Base-by-base conservation (phyloP, 2,329 filamentous ascomycete species). In the Fusarium sublunatum region DNA sequence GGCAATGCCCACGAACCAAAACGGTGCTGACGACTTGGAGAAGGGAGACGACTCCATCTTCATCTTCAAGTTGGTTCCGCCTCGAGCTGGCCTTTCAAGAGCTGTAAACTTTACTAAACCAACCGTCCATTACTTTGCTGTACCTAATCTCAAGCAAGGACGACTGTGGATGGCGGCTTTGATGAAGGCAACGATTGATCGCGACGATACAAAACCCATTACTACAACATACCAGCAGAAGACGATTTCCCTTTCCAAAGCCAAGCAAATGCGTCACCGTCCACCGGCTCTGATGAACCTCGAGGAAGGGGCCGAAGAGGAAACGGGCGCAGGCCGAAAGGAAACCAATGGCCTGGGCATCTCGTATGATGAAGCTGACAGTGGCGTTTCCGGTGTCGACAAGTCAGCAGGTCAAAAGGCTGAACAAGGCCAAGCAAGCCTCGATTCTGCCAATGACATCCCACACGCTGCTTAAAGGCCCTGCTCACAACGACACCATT, bases 151-250 rank as follows among this genome's bases (percentile, higher is more conserved):
- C 56, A 88, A 92, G 70, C 88, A 95, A 73, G 95, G 95, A 13
- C 88, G 95, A 11, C 81, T 96, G 36, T 99, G 95, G 95, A 99
- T 99, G 95, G 95, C 93, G 5, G 95, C 95, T 6, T 81, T 99
- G 47, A 96, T 99, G 92, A 99, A 99, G 79, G 95, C 95, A 10
- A 99, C 95, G 2, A 99, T 99, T 70, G 94, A 98, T 73, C 90
- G 94, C 59, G 95, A 99, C 69, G 88, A 90, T 71, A 86, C 86
- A 5, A 86, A 90, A 60, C 86, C 90, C 9, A 89, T 97, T 58
- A 93, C 92, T 19, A 95, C 91, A 4, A 97, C 93, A 4, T 98
- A 98, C 78, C 94, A 97, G 74, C 93, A 97, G 74, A 95, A 96
- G 81, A 99, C 95, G 0, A 97, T 99, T 52, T 95, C 91, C 25